Evolutionary conservation across 768 basidiomycete species (phyloP).

Genomic region (Russula vinacea): DNA sequence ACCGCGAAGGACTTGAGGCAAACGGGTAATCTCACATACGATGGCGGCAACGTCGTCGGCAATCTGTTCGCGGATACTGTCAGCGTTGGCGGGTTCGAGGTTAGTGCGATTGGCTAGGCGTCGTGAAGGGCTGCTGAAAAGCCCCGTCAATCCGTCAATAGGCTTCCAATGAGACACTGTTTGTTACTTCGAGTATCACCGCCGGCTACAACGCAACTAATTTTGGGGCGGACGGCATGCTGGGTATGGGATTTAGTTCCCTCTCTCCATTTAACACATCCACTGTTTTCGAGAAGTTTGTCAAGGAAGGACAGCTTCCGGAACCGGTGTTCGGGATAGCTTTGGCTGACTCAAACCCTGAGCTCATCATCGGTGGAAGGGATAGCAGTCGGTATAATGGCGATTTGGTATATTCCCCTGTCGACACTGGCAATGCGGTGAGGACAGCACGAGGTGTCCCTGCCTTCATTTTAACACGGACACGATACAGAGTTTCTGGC

Average conservation of each 20-base stretch:
- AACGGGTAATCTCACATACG: too few species aligned
- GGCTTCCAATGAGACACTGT: not conserved
- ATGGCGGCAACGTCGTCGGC: accelerated
- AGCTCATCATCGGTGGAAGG: not conserved
- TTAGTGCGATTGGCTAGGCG: not conserved
- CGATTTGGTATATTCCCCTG: not conserved
- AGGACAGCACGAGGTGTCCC: not conserved
- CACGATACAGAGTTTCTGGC: not conserved
- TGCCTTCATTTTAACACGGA: not conserved
- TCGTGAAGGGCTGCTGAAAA: too few species aligned
- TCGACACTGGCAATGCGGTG: not conserved
- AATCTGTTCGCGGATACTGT: not conserved
- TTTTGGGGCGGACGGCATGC: not conserved
- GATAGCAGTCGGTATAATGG: not conserved
- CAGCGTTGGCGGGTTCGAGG: not conserved
- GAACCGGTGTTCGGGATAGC: not conserved
- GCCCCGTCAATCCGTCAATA: too few species aligned
- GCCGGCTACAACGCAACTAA: not conserved
- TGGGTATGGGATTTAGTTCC: not conserved
- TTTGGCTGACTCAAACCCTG: not conserved
- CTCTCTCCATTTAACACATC: not conserved
- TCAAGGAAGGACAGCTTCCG: not conserved
- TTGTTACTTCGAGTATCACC: not conserved
- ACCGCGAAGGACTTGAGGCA: not conserved
- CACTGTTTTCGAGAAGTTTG: not conserved